Evolutionary conservation across 1,284 basidiomycete genomes (phyloP).

Genomic region (Malassezia globosa): DNA sequence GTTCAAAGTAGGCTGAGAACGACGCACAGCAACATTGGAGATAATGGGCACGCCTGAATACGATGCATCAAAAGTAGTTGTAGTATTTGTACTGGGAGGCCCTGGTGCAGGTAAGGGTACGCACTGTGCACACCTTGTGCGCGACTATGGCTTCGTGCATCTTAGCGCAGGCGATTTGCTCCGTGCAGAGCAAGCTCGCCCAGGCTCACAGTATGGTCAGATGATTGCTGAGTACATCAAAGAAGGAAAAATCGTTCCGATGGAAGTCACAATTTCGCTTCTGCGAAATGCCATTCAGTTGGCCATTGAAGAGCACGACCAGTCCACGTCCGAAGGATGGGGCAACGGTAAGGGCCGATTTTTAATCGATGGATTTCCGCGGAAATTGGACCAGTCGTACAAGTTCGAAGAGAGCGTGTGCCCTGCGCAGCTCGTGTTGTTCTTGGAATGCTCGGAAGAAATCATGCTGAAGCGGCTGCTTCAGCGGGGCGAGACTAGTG

Average conservation of each 20-base stretch:
- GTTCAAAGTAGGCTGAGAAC: not conserved
- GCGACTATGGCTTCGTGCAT: conserved; percentile 81
- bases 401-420: conserved; percentile 79
- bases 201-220: conserved; percentile 71
- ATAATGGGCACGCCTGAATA: conserved; percentile 51
- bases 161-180: conserved; percentile 94
- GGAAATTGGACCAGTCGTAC: conserved; percentile 94
- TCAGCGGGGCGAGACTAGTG: conserved; percentile 83
- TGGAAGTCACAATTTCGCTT: conserved; percentile 91
- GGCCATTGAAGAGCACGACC: conserved; percentile 49
- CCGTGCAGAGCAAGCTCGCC: conserved; percentile 79
- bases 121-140: conserved; percentile 77
- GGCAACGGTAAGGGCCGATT: conserved; percentile 66
- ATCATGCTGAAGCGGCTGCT: conserved; percentile 76
- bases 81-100: conserved; percentile 91
- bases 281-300: conserved; percentile 81
- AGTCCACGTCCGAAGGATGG: conserved; percentile 52
- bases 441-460: conserved; percentile 77
- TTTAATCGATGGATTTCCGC: conserved; percentile 92
- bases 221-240: conserved; percentile 81
- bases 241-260: conserved; percentile 89
- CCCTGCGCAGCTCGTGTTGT: conserved; percentile 66
- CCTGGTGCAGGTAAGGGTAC: conserved; percentile 98
- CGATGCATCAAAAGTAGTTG: conserved; percentile 64
- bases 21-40: not conserved